Percentiles rank a stretch among this genome's conserved stretches.
These are phyloP conservation scores for Ilex aquifolium DNA, from an alignment of 257 asterid species.

Conservation along the genomic window DNA sequence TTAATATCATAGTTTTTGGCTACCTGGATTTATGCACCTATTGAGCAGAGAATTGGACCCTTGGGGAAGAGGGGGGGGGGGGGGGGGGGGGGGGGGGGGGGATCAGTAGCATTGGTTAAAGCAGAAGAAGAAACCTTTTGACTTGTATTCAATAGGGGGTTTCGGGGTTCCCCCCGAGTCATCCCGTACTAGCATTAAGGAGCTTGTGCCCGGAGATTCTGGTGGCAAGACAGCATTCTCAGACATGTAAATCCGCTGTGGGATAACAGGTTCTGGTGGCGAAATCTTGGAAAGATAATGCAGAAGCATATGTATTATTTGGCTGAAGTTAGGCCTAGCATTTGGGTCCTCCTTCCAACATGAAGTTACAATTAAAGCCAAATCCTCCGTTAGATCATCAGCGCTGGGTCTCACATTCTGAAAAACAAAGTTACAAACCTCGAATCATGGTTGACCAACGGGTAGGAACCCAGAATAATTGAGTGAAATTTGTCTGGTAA, in stretches of 20 bases:
- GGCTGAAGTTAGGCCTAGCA: slow-evolving; percentile 78
- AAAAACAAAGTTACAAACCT: slow-evolving; percentile 9
- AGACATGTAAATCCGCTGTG: slow-evolving; percentile 51
- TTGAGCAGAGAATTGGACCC: too few species aligned
- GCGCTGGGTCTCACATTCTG: slow-evolving; percentile 91
- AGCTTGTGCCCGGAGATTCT: slow-evolving; percentile 90
- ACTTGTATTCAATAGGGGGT: slow-evolving; percentile 38
- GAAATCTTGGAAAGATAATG: slow-evolving; percentile 60
- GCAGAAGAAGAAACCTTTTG: slow-evolving; percentile 64
- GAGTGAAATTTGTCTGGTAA: too few species aligned
- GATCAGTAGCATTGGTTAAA: slow-evolving; percentile 48
- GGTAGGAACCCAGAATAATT: too few species aligned
- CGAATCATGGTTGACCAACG: slow-evolving; percentile 1
- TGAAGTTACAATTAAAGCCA: slow-evolving; percentile 73
- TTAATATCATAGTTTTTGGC: slow-evolving; percentile 1
- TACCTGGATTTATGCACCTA: background rate
- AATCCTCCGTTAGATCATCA: slow-evolving; percentile 68
- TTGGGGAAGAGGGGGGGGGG: too few species aligned
- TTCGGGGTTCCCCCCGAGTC: slow-evolving; percentile 42
- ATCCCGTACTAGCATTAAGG: slow-evolving; percentile 69
- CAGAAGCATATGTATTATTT: slow-evolving; percentile 90
- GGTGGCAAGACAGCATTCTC: slow-evolving; percentile 67
- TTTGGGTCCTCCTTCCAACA: slow-evolving; percentile 95
- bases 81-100: slow-evolving; percentile 7
- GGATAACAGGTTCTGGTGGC: slow-evolving; percentile 58